Percentiles rank a stretch among this genome's conserved stretches.
Conservation (phyloP, 2,329 filamentous ascomycete genomes). For the Cladosporium sp. region DNA sequence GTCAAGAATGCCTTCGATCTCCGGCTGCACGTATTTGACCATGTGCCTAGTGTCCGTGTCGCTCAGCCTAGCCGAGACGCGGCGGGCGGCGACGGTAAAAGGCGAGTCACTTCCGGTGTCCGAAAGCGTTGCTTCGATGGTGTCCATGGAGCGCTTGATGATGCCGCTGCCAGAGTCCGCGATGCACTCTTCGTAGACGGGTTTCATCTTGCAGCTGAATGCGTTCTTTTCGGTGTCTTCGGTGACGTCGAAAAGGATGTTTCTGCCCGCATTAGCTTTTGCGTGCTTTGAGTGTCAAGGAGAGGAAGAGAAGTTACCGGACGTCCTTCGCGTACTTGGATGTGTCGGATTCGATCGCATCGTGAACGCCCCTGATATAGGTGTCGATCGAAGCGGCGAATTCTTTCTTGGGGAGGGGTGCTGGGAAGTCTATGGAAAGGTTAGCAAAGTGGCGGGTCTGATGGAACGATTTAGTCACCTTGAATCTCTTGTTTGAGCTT, state of each 20-base stretch:
- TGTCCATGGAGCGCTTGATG: slow-evolving; percentile 3
- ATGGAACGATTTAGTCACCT: background rate
- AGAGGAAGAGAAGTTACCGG: background rate
- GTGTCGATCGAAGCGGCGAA: background rate
- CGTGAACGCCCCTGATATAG: background rate
- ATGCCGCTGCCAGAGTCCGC: slow-evolving; percentile 10
- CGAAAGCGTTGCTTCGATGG: slow-evolving; percentile 1
- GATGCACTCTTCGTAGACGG: slow-evolving; percentile 20
- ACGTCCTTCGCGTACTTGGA: background rate
- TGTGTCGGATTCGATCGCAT: background rate
- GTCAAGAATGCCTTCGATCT: background rate
- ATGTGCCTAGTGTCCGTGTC: background rate
- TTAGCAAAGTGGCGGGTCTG: too few species aligned
- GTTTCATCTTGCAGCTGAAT: slow-evolving; percentile 17
- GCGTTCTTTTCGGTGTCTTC: slow-evolving; percentile 16
- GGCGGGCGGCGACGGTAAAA: background rate
- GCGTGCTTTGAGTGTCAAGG: background rate
- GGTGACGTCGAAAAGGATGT: slow-evolving; percentile 16
- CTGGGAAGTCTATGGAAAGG: background rate
- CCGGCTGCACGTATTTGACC: background rate
- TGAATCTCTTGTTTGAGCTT: background rate
- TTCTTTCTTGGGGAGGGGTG: background rate
- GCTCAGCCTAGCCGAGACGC: background rate
- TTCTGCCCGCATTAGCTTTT: background rate
- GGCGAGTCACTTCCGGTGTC: background rate